phyloP scores from a whole-genome alignment of 1,139 yeast genomes.

The Pichia sp. region DNA sequence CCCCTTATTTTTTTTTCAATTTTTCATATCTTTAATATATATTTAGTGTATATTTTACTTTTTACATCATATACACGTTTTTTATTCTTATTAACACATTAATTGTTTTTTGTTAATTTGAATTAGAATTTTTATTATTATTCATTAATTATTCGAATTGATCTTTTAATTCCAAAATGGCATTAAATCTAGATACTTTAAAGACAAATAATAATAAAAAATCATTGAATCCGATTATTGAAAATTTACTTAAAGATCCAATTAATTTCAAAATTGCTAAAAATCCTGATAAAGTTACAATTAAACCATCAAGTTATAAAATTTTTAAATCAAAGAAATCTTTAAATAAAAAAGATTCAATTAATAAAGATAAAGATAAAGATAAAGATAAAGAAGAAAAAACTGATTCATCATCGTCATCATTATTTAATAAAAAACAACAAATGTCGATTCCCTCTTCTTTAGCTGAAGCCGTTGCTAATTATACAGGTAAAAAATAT shows the following conservation, averaged over 20 bases:
- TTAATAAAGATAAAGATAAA: background rate
- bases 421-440: background rate
- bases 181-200: slow-evolving; percentile 1
- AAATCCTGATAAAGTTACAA: slow-evolving; percentile 32
- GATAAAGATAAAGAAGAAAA: background rate
- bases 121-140: no score
- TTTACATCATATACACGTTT: no score
- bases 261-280: slow-evolving; percentile 43
- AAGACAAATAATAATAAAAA: slow-evolving; percentile 8
- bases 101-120: no score
- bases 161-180: background rate
- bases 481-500: slow-evolving; percentile 49
- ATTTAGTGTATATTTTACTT: no score
- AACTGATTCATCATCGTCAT: background rate
- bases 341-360: slow-evolving; percentile 6
- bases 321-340: slow-evolving; percentile 29
- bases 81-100: no score
- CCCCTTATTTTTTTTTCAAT: no score
- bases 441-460: slow-evolving; percentile 37
- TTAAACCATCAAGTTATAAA: slow-evolving; percentile 37
- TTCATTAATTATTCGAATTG: no score
- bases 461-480: slow-evolving; percentile 58
- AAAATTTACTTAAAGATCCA: slow-evolving; percentile 46
- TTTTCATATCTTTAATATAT: no score
- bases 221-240: slow-evolving; percentile 30